phyloP scores from a whole-genome alignment of 2,329 filamentous ascomycete genomes.

The Ascochyta koolunga region DNA sequence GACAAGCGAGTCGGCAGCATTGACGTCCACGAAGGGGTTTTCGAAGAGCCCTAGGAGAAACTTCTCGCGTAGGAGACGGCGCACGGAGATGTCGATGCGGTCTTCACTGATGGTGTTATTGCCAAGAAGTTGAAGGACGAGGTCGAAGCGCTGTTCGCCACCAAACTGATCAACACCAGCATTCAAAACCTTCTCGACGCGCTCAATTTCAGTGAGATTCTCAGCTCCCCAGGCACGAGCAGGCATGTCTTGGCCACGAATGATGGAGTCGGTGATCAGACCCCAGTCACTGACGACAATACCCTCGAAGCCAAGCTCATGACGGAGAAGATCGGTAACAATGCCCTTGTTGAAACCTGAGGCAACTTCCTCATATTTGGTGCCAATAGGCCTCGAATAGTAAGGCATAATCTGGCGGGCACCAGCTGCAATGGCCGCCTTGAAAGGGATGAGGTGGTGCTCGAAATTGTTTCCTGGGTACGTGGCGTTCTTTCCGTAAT shows the following conservation, averaged over 20 bases:
- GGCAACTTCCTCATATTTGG: constrained; percentile 55
- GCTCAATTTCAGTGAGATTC: constrained; percentile 51
- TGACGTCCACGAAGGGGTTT: constrained; percentile 57
- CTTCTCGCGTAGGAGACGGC: constrained; percentile 57
- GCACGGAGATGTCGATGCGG: constrained; percentile 56
- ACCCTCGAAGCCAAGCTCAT: constrained; percentile 58
- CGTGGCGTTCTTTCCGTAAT: constrained; percentile 57
- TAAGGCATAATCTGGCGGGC: constrained; percentile 61
- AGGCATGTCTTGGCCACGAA: constrained; percentile 54
- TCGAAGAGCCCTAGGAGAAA: constrained; percentile 61
- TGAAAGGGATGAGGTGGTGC: constrained; percentile 59
- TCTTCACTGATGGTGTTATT: constrained; percentile 51
- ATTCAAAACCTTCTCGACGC: constrained; percentile 53
- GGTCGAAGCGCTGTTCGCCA: constrained; percentile 56
- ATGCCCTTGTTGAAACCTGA: constrained; percentile 61
- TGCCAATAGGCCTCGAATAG: constrained; percentile 57
- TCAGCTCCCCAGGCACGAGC: constrained; percentile 60
- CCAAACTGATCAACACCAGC: constrained; percentile 62
- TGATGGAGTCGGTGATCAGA: constrained; percentile 54
- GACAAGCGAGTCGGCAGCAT: constrained; percentile 50
- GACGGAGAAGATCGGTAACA: constrained; percentile 56
- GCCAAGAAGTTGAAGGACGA: constrained; percentile 56
- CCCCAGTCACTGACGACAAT: constrained; percentile 62
- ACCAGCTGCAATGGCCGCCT: constrained; percentile 57
- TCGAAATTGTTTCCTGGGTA: constrained; percentile 60